Base-by-base conservation (phyloP, 2,329 filamentous ascomycete genomes). In the Rachicladosporium sp. region DNA sequence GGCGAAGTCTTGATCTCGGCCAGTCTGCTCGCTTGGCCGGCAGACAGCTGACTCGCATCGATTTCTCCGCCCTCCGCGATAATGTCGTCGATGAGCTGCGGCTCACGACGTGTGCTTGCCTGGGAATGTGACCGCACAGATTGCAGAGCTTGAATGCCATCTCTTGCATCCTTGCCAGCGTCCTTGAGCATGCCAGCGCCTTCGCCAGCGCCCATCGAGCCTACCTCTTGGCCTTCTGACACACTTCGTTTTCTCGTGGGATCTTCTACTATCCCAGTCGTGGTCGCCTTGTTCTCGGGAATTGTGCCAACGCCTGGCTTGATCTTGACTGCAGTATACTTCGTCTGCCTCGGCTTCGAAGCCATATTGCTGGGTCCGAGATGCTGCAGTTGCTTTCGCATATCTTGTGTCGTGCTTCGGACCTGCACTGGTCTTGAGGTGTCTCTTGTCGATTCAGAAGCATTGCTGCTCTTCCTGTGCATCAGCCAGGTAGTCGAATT, bases 321-420 rank as follows among this genome's bases (percentile, higher is more conserved):
- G 57, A 80, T 79, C 57, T 79, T 80, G 45, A 80, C 76, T 7
- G 68, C 70, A 42, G 69, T 69, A 56, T 74, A 78, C 29, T 76
- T 72, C 5, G 76, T 80, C 29, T 70, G 60, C 38, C 73, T 72
- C 2, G 76, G 76, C 32, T 69, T 64, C 45, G 67, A 75, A 12
- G 76, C 76, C 10, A 71, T 63, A 48, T 80, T 80, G 11, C 74
- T 78, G 0, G 76, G 76, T 4, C 76, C 76, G 2, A 80, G 65
- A 50, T 79, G 74, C 51, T 73, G 76, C 12, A 80, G 58, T 42
- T 79, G 75, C 50, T 78, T 66, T 35, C 67, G 66, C 36, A 78
- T 60, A 23, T 76, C 71, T 31, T 72, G 64, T 6, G 71, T 71
- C 34, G 67, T 63, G 38, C 66, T 68, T 15, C 70, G 61, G 38